Evolutionary conservation across 2,329 filamentous ascomycete species (phyloP), one percentile per base, ranked within the genome.

Genomic region (Arthrobotrys megalospora): DNA sequence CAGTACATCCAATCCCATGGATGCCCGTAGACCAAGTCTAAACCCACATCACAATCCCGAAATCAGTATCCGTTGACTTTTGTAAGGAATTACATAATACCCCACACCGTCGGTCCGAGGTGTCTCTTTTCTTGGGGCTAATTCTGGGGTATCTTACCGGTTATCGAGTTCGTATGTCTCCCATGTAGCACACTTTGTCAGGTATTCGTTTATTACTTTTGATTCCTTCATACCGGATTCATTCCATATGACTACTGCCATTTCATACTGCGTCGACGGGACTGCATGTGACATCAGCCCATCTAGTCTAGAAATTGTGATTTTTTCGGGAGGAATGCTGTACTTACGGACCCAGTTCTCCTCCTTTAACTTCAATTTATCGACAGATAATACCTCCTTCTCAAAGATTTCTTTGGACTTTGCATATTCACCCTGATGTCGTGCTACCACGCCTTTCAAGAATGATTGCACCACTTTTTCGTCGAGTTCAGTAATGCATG

Each of bases 261-360:
- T 89, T 85, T 99, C 96, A 84, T 97, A 97, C 80, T 93, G 88
- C 0, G 92, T 93, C 0, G 91, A 89, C 0, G 95, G 93, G 6
- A 88, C 81, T 82, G 48, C 66, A 36, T 28, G 6, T 8, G 36
- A 50, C 8, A 65, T 64, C 19, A 60, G 76, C 43, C 43, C 16
- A 48, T 45, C 8, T 41, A 21, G 43, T 58, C 14, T 62, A 16
- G 32, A n/a, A 36, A 16, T 19, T 19, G 36, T 11, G 19, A 64
- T 67, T 62, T 5, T 28, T 28, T 28, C 24, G 48, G 16, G 28
- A 28, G 3, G 47, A 28, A 36, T 6, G 16, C 60, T 48, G 38
- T 70, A 83, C 87, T 81, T 83, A 88, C 91, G 86, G 85, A 83
- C 92, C 91, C 87, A 88, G 76, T 87, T 85, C 76, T 88, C 87